phyloP scores from a whole-genome alignment of 352 stramenopile genomes.

The Phytophthora sp. region DNA sequence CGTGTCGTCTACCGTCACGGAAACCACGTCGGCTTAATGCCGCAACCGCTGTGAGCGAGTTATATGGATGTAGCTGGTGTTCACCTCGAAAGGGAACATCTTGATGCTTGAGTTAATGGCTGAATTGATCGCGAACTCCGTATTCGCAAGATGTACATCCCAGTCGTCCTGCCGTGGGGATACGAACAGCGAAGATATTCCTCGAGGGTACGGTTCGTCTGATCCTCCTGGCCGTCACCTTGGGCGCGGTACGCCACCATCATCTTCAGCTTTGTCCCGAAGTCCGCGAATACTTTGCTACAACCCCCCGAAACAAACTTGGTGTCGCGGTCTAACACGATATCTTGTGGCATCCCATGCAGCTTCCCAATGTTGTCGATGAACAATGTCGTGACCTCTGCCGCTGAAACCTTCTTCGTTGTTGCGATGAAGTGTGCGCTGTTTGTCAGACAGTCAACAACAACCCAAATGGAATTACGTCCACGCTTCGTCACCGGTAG shows the following conservation, averaged over 20 bases:
- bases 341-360: slow-evolving; percentile 12
- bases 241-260: slow-evolving; percentile 19
- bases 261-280: slow-evolving; percentile 17
- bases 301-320: slow-evolving; percentile 21
- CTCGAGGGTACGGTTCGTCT: slow-evolving; percentile 20
- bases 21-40: not conserved
- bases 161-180: slow-evolving; percentile 22
- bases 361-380: slow-evolving; percentile 17
- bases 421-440: slow-evolving; percentile 8
- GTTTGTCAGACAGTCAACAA: slow-evolving; percentile 10
- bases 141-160: slow-evolving; percentile 15
- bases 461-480: too few species aligned
- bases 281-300: not conserved
- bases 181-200: slow-evolving; percentile 9
- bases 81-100: slow-evolving; percentile 3
- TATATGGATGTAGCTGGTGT: slow-evolving; percentile 5
- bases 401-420: slow-evolving; percentile 1
- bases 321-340: slow-evolving; percentile 20
- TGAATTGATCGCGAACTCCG: too few species aligned
- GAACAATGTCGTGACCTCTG: slow-evolving; percentile 1
- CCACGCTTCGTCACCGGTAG: too few species aligned
- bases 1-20: not conserved
- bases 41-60: not conserved
- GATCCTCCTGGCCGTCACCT: slow-evolving; percentile 22
- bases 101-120: too few species aligned